These are phyloP conservation scores for Trichoderma aggressivum DNA, from an alignment of 2,329 filamentous ascomycete species.

Conservation along the genomic window DNA sequence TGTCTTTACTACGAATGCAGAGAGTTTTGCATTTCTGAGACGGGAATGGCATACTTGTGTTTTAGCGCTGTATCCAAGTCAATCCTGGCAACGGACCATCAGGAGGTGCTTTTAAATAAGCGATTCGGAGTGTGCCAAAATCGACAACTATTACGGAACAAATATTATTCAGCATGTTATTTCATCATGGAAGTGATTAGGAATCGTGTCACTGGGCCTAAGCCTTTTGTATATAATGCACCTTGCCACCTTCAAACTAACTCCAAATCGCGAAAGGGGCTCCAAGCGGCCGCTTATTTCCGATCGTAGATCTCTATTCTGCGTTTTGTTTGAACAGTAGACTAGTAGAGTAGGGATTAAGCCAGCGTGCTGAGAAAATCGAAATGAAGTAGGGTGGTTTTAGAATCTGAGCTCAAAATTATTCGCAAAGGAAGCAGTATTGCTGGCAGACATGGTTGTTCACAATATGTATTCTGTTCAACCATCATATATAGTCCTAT, in stretches of 20 bases:
- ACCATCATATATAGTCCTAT: neutral
- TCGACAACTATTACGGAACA: neutral
- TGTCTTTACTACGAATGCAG: too few species aligned
- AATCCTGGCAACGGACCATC: neutral
- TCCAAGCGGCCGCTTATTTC: neutral
- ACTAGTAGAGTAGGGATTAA: neutral
- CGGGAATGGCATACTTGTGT: too few species aligned
- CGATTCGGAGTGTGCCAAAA: neutral
- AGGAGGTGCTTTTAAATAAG: neutral
- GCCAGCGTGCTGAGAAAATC: neutral
- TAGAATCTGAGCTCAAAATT: neutral
- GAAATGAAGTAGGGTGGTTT: neutral
- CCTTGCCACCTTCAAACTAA: neutral
- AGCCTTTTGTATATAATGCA: neutral
- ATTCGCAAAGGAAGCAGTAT: neutral
- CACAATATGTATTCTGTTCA: neutral
- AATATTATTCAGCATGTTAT: neutral
- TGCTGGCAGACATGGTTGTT: neutral
- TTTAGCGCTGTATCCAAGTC: too few species aligned
- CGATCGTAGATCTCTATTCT: neutral
- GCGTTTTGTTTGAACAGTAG: neutral
- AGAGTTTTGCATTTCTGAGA: too few species aligned
- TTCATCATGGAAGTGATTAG: neutral
- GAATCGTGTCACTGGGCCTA: neutral
- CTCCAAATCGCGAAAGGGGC: neutral